These are phyloP conservation scores for Beauveria rudraprayagi DNA, from an alignment of 2,329 filamentous ascomycete genomes.

Conservation along the genomic window DNA sequence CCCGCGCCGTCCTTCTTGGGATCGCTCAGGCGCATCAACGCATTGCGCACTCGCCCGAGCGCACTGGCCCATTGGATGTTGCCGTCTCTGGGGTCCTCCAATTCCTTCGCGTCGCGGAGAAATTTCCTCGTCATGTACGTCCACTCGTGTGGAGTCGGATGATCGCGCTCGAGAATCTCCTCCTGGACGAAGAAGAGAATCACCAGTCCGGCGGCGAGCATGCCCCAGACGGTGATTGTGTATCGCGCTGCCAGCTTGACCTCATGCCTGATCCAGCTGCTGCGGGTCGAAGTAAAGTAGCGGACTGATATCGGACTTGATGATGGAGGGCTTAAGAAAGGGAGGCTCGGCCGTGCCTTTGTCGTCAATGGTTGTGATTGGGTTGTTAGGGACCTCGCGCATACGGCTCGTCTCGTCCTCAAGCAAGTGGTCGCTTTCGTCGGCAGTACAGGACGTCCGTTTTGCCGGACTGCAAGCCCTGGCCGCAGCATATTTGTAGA, in stretches of 20 bases:
- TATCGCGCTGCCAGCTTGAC: slow-evolving; percentile 62
- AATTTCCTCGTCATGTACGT: slow-evolving; percentile 59
- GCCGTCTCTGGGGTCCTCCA: slow-evolving; percentile 45
- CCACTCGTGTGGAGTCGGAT: slow-evolving; percentile 82
- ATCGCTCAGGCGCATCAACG: slow-evolving; percentile 64
- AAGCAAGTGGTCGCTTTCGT: slow-evolving; percentile 10
- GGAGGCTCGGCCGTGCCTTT: slow-evolving; percentile 29
- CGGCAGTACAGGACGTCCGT: slow-evolving; percentile 17
- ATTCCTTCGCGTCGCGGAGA: slow-evolving; percentile 55
- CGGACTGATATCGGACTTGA: slow-evolving; percentile 52
- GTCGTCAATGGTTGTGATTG: slow-evolving; percentile 22
- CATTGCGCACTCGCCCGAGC: slow-evolving; percentile 49
- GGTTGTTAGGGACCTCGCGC: slow-evolving; percentile 21
- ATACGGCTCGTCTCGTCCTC: slow-evolving; percentile 2
- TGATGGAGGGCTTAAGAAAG: slow-evolving; percentile 41
- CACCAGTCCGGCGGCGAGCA: slow-evolving; percentile 50
- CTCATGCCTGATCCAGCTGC: slow-evolving; percentile 62
- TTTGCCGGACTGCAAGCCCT: slow-evolving; percentile 28
- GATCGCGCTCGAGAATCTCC: slow-evolving; percentile 65
- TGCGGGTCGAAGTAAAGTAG: slow-evolving; percentile 71
- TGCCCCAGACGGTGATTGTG: slow-evolving; percentile 56
- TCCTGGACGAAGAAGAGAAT: slow-evolving; percentile 61
- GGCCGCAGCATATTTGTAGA: slow-evolving; percentile 25
- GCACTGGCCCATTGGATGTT: slow-evolving; percentile 60
- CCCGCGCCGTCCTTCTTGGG: slow-evolving; percentile 58